Evolutionary conservation across 164 flowering plant species (phyloP), one percentile per base, ranked within the genome.

Genomic region (Magnolia kwangsiensis): DNA sequence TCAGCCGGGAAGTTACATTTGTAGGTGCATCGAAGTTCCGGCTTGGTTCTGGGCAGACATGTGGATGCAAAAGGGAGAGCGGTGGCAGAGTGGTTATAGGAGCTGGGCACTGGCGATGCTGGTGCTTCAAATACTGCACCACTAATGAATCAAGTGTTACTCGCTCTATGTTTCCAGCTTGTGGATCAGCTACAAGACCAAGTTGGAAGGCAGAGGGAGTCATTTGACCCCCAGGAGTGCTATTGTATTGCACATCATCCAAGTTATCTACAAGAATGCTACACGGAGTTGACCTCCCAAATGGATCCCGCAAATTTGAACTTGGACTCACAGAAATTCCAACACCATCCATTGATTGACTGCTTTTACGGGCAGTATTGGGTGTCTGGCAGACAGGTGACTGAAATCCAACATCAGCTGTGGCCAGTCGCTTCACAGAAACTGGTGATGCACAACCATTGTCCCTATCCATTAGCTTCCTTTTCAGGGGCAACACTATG

Each of bases 41-140:
- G 75, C 81, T 90, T 72, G 98, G 91, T 81, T 94, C 99, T 50
- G 99, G 98, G 81, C 99, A 96, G 63, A 90, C 88, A 80, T 96
- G 99, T 7, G 98, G 94, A 50, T 92, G 96, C 71, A 92, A 82
- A 18, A 96, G 91, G 75, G 98, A 92, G 67, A 96, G 94, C 21
- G 99, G 98, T 0, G 99, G 99, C 74, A 96, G 87, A 70, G 99
- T 96, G 10, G 99, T 91, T 37, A 96, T 96, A 45, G 99, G 99
- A 74, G 98, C 94, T 23, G 97, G 88, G 80, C 99, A 96, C 76
- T 96, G 98, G 63, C 95, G 96, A 84, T 96, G 99, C 82, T 96
- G 99, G 72, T 96, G 97, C 83, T 96, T 93, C 75, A 96, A 80
- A 76, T 90, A 92, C 89, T 96, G 98, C 83, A 94, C 93, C 74